Evolutionary conservation across 2,329 filamentous ascomycete genomes (phyloP), one percentile per base, ranked within the genome.

Genomic region (Neobulgaria alba): DNA sequence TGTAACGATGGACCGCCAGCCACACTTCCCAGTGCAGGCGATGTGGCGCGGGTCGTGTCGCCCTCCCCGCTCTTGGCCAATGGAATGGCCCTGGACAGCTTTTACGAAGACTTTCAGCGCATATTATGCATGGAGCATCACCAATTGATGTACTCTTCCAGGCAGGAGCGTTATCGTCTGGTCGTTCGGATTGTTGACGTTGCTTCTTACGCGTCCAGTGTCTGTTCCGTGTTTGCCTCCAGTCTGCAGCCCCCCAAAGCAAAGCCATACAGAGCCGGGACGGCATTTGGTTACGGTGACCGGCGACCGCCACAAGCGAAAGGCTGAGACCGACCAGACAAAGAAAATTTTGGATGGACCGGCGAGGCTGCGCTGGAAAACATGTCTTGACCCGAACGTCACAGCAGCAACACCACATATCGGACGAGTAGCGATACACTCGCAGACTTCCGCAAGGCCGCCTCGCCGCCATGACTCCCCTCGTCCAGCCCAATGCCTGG

Each of bases 401-500:
- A 26, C 23, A 26, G 23, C 23, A 7, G 23, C 23, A 26, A 26
- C 23, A 7, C 12, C 23, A 26, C 7, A 26, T 26, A 7, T 26
- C 12, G 23, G 23, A 7, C 23, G 23, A 12, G 23, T 7, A 26
- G 23, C 23, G 7, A 12, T 26, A n/a, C n/a, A n/a, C n/a, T n/a
- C n/a, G n/a, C n/a, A n/a, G n/a, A n/a, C n/a, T n/a, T n/a, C n/a
- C n/a, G n/a, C n/a, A n/a, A n/a, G n/a, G n/a, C 23, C 12, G 7
- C 23, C 23, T 26, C 23, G 23, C 23, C 23, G 7, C 12, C 23
- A 26, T 26, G 23, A 7, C 56, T 45, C 49, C 49, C 15, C 46
- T 72, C 16, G 65, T 77, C 14, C 66, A 75, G 52, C 73, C 76
- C 47, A 67, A 79, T 58, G 66, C 69, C 42, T 82, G 77, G 77